phyloP scores from a whole-genome alignment of 345 rosid species.

The Acer campestre region DNA sequence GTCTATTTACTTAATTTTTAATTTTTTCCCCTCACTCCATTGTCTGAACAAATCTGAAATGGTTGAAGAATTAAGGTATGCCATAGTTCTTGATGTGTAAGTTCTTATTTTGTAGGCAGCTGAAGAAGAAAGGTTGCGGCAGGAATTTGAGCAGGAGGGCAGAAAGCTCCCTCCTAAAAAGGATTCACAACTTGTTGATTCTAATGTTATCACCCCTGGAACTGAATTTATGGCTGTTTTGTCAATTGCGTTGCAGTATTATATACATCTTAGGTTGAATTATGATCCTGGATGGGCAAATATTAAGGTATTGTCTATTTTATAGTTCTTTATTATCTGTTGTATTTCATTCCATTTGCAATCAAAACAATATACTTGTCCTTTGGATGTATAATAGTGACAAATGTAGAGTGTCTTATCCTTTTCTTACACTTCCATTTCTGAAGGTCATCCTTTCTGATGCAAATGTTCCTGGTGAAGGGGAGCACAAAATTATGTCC shows the following conservation, averaged over 20 bases:
- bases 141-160: conserved; percentile 88
- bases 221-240: conserved; percentile 88
- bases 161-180: conserved; percentile 77
- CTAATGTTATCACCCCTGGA: conserved; percentile 96
- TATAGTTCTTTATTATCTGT: conserved; percentile 7
- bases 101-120: conserved; percentile 54
- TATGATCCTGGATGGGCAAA: conserved; percentile 97
- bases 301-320: conserved; percentile 56
- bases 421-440: conserved; percentile 30
- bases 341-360: background rate
- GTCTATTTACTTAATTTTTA: background rate
- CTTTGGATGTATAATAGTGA: background rate
- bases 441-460: conserved; percentile 94
- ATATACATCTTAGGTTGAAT: conserved; percentile 76
- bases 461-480: conserved; percentile 99
- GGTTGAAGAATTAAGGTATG: too few species aligned
- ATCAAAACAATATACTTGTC: background rate
- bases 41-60: background rate
- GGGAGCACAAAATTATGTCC: conserved; percentile 96
- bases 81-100: conserved; percentile 14
- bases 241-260: conserved; percentile 85
- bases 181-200: conserved; percentile 68
- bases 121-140: conserved; percentile 77
- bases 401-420: conserved; percentile 1
- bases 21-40: background rate